These are phyloP conservation scores for Sambucus nigra DNA, from an alignment of 129 eudicot species.

Conservation along the genomic window DNA sequence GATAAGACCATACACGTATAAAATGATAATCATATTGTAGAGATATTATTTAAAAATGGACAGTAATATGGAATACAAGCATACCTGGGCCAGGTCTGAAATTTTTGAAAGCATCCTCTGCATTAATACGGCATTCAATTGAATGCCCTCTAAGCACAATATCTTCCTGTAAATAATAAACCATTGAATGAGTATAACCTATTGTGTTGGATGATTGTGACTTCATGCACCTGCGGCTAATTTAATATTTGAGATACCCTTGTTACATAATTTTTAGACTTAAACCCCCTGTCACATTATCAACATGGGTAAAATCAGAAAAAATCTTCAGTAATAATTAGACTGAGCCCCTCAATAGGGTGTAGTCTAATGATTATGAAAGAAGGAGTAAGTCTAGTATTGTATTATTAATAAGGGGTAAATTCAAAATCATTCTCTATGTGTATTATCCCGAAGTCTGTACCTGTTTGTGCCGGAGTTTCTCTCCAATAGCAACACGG, in stretches of 20 bases:
- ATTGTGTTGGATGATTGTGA: too few relatives aligned
- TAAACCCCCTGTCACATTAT: too few relatives aligned
- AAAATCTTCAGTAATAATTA: too few relatives aligned
- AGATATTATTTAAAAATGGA: neutral
- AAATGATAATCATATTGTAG: too few relatives aligned
- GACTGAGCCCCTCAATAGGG: too few relatives aligned
- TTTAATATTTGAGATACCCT: too few relatives aligned
- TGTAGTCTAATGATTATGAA: too few relatives aligned
- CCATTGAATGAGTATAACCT: conserved; percentile 4
- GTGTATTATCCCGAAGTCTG: neutral
- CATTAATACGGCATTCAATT: conserved; percentile 96
- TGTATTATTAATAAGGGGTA: neutral
- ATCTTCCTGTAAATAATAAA: conserved; percentile 55
- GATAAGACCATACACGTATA: neutral
- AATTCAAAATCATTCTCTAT: neutral
- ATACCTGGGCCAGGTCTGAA: conserved; percentile 99
- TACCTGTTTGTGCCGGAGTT: conserved; percentile 87
- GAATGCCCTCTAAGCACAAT: conserved; percentile 93
- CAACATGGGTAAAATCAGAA: too few relatives aligned
- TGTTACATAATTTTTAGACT: too few relatives aligned
- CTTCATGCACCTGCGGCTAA: too few relatives aligned
- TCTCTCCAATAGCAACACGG: conserved; percentile 94
- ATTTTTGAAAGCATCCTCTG: conserved; percentile 97
- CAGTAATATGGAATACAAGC: conserved; percentile 4
- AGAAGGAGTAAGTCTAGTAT: too few relatives aligned